phyloP scores from a whole-genome alignment of 768 basidiomycete genomes.

The Boletus tylopilopsis region DNA sequence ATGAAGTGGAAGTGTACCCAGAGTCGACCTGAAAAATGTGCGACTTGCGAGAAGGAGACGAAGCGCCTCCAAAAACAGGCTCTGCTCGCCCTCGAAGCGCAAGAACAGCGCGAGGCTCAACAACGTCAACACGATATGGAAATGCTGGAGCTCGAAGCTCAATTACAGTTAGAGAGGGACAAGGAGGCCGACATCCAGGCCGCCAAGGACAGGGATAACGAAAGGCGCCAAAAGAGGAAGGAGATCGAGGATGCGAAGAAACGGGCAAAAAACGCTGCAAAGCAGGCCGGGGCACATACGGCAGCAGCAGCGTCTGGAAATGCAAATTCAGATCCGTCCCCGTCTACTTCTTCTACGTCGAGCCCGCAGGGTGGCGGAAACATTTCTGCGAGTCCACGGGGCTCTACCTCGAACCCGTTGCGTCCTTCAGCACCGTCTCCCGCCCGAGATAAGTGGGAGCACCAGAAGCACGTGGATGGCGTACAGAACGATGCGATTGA shows the following conservation, averaged over 20 bases:
- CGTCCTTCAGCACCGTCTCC: constrained; percentile 11
- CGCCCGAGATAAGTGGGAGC: constrained; percentile 14
- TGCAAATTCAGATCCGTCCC: background rate
- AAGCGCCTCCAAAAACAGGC: constrained; percentile 39
- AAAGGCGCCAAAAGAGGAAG: constrained; percentile 7
- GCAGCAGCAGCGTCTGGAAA: background rate
- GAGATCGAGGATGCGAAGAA: constrained; percentile 12
- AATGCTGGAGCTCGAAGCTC: constrained; percentile 11
- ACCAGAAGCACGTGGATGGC: constrained; percentile 49
- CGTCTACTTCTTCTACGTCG: background rate
- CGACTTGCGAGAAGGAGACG: constrained; percentile 43
- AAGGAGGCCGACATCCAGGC: constrained; percentile 7
- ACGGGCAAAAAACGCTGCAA: constrained; percentile 3
- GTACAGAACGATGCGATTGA: constrained; percentile 51
- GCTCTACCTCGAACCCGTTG: background rate
- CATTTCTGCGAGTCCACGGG: background rate
- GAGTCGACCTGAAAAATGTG: constrained; percentile 36
- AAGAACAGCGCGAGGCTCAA: constrained; percentile 45
- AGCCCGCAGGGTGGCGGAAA: background rate
- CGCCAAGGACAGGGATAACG: constrained; percentile 11
- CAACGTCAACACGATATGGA: constrained; percentile 36
- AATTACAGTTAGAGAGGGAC: constrained; percentile 7
- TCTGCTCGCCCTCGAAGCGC: constrained; percentile 36
- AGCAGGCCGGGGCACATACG: background rate
- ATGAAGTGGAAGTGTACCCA: constrained; percentile 43